Conservation (phyloP, 805 yeast species). For the Candida endomychidarum region DNA sequence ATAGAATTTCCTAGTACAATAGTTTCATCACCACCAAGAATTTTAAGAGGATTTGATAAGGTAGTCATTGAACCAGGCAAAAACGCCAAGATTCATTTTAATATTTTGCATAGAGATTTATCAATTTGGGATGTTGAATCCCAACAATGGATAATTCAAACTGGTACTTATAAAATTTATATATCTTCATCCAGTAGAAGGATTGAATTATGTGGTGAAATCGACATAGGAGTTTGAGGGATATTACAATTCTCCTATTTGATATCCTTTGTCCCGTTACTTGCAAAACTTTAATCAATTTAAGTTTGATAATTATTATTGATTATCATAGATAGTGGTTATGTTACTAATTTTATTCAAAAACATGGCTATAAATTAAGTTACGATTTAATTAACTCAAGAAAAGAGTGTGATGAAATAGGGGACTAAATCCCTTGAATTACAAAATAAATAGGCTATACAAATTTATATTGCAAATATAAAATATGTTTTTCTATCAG, state of each 20-base stretch:
- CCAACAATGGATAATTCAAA: constrained; percentile 59
- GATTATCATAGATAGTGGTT: too few species aligned
- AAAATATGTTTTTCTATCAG: too few species aligned
- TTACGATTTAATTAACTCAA: too few species aligned
- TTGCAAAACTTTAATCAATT: background rate
- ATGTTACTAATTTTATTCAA: too few species aligned
- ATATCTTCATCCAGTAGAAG: constrained; percentile 51
- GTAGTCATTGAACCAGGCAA: constrained; percentile 45
- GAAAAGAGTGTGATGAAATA: too few species aligned
- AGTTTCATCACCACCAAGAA: constrained; percentile 51
- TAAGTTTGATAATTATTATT: too few species aligned
- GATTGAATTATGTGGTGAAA: constrained; percentile 47
- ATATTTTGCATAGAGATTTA: constrained; percentile 51
- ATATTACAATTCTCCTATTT: constrained; percentile 3
- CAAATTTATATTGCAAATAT: too few species aligned
- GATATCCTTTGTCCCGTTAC: background rate
- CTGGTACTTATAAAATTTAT: constrained; percentile 53
- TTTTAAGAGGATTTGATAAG: constrained; percentile 59
- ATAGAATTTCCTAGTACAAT: constrained; percentile 50
- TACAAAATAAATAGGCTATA: too few species aligned
- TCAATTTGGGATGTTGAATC: constrained; percentile 55
- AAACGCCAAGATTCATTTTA: constrained; percentile 37
- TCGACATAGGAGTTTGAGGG: constrained; percentile 32
- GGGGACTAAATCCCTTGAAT: too few species aligned
- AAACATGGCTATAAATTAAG: too few species aligned